Evolutionary conservation across 1,284 basidiomycete genomes (phyloP), one percentile per base, ranked within the genome.

Genomic region (Cutaneotrichosporon mucoides): DNA sequence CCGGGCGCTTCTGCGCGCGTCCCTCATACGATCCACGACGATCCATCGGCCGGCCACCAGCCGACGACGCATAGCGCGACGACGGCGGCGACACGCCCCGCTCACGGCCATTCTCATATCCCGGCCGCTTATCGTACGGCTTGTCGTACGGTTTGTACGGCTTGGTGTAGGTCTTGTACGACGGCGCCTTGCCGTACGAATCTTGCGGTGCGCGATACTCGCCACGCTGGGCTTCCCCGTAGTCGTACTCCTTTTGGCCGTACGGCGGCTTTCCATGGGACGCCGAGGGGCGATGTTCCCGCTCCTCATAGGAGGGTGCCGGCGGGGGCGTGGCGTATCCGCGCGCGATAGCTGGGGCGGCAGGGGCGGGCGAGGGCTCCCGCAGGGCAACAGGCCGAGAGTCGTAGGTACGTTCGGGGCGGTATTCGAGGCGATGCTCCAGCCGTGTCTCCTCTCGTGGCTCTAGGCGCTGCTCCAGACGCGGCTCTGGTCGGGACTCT

Each of bases 241-340:
- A 44, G n/a, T 53, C 58, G 16, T 59, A 51, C 2, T 44, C 47
- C 48, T 53, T 37, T 13, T 37, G 3, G 10, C 37, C 49, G 59
- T 53, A 46, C 35, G 38, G 43, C 15, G 43, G n/a, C 41, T 45
- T 50, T 12, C 44, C 16, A 3, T 4, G 16, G 4, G 9, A 11
- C 7, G 10, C 16, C 16, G 16, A 8, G 7, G 2, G 5, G 16
- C 44, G 44, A 24, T n/a, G n/a, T 4, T 45, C 44, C 11, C 44
- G 16, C 44, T 45, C 44, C 1, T 45, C 44, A 45, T 45, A 45
- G 1, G 24, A 24, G 24, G 24, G 24, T 24, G 24, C 24, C 24
- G 24, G 24, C 24, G 24, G 24, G 24, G 24, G 24, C 24, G 24
- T 24, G 24, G 24, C 24, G 24, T 24, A 24, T 3, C 24, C 24